A percentile compares a stretch with the other conserved stretches of the same genome.
Conservation (phyloP, 768 basidiomycete species). For the Tephrocybe rancida region DNA sequence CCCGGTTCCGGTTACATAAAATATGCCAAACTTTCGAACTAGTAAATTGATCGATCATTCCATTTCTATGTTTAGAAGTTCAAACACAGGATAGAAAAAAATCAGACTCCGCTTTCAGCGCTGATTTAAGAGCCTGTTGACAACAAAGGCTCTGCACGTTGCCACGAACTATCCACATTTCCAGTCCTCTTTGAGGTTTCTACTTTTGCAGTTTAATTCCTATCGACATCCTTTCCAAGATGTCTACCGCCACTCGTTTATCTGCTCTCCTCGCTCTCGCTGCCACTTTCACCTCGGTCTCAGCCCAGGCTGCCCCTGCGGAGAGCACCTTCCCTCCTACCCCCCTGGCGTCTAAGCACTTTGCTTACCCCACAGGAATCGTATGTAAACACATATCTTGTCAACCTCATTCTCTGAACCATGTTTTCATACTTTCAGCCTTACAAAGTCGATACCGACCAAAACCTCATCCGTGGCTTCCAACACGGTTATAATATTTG, state of each 20-base stretch:
- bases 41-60: slow-evolving; percentile 7
- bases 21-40: too few relatives aligned
- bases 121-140: slow-evolving; percentile 10
- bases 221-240: slow-evolving; percentile 20
- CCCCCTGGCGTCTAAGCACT: slow-evolving; percentile 49
- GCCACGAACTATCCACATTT: slow-evolving; percentile 12
- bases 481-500: slow-evolving; percentile 71
- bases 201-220: background rate
- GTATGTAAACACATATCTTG: slow-evolving; percentile 27
- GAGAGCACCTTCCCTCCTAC: slow-evolving; percentile 44
- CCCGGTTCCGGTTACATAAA: background rate
- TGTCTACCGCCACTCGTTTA: slow-evolving; percentile 50
- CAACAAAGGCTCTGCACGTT: background rate
- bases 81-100: slow-evolving; percentile 2
- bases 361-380: slow-evolving; percentile 43
- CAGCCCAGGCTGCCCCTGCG: too few relatives aligned
- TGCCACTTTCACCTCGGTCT: slow-evolving; percentile 24
- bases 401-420: background rate
- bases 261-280: slow-evolving; percentile 28
- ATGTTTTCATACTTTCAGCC: slow-evolving; percentile 25
- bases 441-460: slow-evolving; percentile 39
- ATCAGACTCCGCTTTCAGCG: slow-evolving; percentile 15
- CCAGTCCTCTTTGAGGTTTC: slow-evolving; percentile 1
- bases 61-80: background rate
- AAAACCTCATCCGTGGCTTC: slow-evolving; percentile 30